These are phyloP conservation scores for Dillenia suffruticosa DNA, from an alignment of 164 flowering plant genomes.

Conservation along the genomic window DNA sequence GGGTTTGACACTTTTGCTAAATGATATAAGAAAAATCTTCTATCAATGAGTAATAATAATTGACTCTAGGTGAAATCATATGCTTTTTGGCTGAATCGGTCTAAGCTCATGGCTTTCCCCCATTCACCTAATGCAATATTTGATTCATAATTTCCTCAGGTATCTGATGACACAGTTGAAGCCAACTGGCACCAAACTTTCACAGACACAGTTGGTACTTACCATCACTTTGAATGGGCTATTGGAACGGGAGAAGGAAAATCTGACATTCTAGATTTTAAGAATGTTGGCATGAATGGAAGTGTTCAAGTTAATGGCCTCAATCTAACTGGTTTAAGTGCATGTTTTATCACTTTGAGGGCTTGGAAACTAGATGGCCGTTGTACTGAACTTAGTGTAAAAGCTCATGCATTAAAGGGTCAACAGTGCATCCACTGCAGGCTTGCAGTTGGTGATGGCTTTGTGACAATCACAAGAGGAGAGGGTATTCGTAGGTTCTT, in stretches of 20 bases:
- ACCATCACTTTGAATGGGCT: slow-evolving; percentile 98
- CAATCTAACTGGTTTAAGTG: slow-evolving; percentile 65
- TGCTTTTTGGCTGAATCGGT: too few relatives aligned
- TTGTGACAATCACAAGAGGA: slow-evolving; percentile 78
- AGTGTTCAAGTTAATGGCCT: slow-evolving; percentile 73
- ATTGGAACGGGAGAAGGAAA: slow-evolving; percentile 96
- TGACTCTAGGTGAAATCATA: too few relatives aligned
- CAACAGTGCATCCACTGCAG: slow-evolving; percentile 93
- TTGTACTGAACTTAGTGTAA: slow-evolving; percentile 77
- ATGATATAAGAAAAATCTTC: too few relatives aligned
- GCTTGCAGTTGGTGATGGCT: slow-evolving; percentile 93
- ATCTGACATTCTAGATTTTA: slow-evolving; percentile 81
- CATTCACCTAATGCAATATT: too few relatives aligned
- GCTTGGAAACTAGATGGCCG: slow-evolving; percentile 95
- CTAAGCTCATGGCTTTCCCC: too few relatives aligned
- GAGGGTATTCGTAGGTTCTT: slow-evolving; percentile 86
- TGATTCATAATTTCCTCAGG: slow-evolving; percentile 36
- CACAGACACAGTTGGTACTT: slow-evolving; percentile 61
- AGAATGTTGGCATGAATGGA: slow-evolving; percentile 86
- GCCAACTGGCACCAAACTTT: slow-evolving; percentile 95
- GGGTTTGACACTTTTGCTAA: too few relatives aligned
- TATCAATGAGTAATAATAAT: too few relatives aligned
- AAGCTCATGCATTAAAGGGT: slow-evolving; percentile 95
- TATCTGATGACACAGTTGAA: slow-evolving; percentile 58
- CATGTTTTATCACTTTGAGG: slow-evolving; percentile 85